phyloP scores from a whole-genome alignment of 257 asterid species.

The Salvia hispanica region DNA sequence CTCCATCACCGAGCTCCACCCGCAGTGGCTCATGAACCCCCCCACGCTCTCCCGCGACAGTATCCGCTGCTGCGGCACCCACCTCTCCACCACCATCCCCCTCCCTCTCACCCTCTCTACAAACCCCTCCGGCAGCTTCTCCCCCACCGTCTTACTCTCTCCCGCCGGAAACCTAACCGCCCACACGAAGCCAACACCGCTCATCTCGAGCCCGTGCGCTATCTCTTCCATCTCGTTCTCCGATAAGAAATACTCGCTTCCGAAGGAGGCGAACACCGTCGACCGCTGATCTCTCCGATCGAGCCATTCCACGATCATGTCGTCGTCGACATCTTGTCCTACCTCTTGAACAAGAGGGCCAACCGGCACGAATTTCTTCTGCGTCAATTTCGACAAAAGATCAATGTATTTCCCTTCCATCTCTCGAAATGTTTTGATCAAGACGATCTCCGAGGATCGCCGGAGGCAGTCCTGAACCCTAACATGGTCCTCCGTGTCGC shows the following conservation, averaged over 20 bases:
- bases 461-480: constrained; percentile 35
- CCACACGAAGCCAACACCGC: constrained; percentile 63
- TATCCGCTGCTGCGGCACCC: constrained; percentile 64
- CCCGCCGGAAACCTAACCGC: constrained; percentile 50
- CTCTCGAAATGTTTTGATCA: constrained; percentile 50
- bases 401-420: constrained; percentile 63
- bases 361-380: constrained; percentile 50
- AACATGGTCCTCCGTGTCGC: background rate
- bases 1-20: constrained; percentile 58
- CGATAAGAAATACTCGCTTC: constrained; percentile 60
- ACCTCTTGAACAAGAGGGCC: constrained; percentile 49
- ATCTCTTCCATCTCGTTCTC: constrained; percentile 51
- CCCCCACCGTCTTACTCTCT: constrained; percentile 8
- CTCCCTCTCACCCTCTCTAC: constrained; percentile 41
- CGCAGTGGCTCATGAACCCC: constrained; percentile 34
- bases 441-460: constrained; percentile 41
- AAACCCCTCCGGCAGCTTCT: constrained; percentile 52
- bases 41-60: constrained; percentile 51
- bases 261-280: constrained; percentile 61
- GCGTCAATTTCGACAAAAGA: constrained; percentile 26
- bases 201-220: constrained; percentile 60
- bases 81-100: constrained; percentile 50
- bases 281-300: constrained; percentile 41
- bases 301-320: constrained; percentile 51
- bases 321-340: background rate